Conservation (phyloP, 345 rosid genomes). For the Orychophragmus violaceus region DNA sequence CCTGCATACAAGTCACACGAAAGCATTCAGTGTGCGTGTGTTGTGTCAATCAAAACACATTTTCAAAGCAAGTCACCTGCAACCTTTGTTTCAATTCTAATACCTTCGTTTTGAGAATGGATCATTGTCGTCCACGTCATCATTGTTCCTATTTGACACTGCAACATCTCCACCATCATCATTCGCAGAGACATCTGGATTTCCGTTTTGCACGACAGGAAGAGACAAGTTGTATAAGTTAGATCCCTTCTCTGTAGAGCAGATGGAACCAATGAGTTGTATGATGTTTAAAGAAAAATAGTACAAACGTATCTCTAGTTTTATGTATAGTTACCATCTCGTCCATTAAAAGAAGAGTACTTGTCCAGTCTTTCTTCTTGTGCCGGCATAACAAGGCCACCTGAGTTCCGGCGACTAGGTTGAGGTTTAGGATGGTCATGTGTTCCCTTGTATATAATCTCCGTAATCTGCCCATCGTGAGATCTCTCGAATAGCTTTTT, state of each 20-base stretch:
- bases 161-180: constrained; percentile 50
- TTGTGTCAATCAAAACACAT: constrained; percentile 8
- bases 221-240: constrained; percentile 41
- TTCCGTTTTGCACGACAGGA: constrained; percentile 42
- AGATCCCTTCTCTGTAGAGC: constrained; percentile 44
- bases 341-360: constrained; percentile 35
- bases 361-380: constrained; percentile 71
- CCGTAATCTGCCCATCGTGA: constrained; percentile 82
- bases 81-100: not conserved
- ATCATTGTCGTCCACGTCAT: constrained; percentile 69
- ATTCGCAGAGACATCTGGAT: constrained; percentile 47
- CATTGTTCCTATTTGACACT: constrained; percentile 11
- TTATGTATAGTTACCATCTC: constrained; percentile 49
- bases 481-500: constrained; percentile 88
- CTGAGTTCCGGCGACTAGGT: constrained; percentile 60
- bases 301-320: not conserved
- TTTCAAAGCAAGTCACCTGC: not conserved
- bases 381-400: constrained; percentile 46
- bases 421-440: constrained; percentile 97
- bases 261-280: not conserved
- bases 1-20: constrained; percentile 39
- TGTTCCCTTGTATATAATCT: constrained; percentile 85
- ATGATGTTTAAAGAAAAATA: not conserved
- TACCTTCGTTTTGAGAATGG: constrained; percentile 79
- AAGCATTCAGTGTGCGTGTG: not conserved